These are phyloP conservation scores for Secale cereale DNA, from an alignment of 176 grass and related monocot genomes.

Conservation along the genomic window DNA sequence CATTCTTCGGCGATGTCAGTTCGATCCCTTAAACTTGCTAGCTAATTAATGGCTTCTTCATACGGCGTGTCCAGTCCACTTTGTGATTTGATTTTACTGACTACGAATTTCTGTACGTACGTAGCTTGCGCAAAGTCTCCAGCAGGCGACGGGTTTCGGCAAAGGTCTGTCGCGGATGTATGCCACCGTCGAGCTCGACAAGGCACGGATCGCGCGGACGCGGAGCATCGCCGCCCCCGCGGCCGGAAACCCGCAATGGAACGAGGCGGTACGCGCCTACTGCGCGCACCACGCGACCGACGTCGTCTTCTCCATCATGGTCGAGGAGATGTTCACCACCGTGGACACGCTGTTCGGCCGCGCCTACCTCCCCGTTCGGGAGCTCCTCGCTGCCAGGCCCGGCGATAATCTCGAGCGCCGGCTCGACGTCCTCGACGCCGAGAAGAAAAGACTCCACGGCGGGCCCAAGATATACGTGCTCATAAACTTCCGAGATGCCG, in stretches of 20 bases:
- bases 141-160: conserved; percentile 35
- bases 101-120: background rate
- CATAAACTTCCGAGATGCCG: conserved; percentile 46
- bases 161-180: conserved; percentile 46
- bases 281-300: conserved; percentile 44
- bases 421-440: conserved; percentile 49
- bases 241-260: conserved; percentile 41
- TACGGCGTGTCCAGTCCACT: background rate
- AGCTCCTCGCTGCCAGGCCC: conserved; percentile 32
- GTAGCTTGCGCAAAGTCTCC: conserved; percentile 47
- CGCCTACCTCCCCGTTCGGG: conserved; percentile 65
- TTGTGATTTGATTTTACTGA: background rate
- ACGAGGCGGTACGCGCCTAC: conserved; percentile 55
- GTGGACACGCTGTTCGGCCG: conserved; percentile 46
- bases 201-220: conserved; percentile 51
- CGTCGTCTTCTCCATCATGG: conserved; percentile 49
- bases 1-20: background rate
- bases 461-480: conserved; percentile 55
- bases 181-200: conserved; percentile 45
- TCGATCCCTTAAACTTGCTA: too few species aligned
- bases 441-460: conserved; percentile 28
- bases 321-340: background rate
- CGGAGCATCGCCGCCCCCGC: conserved; percentile 30
- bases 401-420: conserved; percentile 39
- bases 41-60: too few species aligned